Conservation (phyloP, 2,329 filamentous ascomycete genomes). For the Dactylellina drechsleri region DNA sequence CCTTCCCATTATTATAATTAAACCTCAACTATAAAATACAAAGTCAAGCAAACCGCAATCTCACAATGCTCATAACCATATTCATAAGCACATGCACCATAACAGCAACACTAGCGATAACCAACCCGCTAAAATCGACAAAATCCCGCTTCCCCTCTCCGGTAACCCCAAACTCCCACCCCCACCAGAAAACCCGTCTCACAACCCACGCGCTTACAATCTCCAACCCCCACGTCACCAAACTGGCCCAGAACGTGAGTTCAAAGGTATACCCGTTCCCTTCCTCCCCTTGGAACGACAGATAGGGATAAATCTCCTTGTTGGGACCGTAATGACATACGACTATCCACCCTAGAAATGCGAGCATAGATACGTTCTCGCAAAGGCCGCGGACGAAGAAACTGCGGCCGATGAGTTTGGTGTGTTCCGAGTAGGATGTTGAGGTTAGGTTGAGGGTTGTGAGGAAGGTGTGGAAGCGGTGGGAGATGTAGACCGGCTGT, state of each 20-base stretch:
- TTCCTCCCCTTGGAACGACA: constrained; percentile 69
- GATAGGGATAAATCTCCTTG: constrained; percentile 75
- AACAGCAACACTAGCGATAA: constrained; percentile 68
- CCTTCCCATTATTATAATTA: not conserved
- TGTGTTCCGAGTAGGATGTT: constrained; percentile 72
- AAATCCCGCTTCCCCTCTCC: constrained; percentile 73
- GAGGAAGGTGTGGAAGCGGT: constrained; percentile 69
- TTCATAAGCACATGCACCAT: constrained; percentile 76
- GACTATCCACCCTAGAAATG: constrained; percentile 73
- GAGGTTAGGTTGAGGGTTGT: constrained; percentile 68
- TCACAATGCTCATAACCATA: constrained; percentile 76
- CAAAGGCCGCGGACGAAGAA: constrained; percentile 75
- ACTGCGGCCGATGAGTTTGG: constrained; percentile 73
- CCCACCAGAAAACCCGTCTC: constrained; percentile 68
- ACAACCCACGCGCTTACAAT: constrained; percentile 71
- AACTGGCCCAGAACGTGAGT: constrained; percentile 72
- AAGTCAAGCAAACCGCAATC: constrained; percentile 67
- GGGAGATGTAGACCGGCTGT: constrained; percentile 73
- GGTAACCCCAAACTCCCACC: constrained; percentile 72
- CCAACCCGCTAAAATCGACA: constrained; percentile 73
- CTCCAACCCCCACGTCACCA: constrained; percentile 75
- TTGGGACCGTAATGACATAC: constrained; percentile 75
- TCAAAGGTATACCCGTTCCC: constrained; percentile 69
- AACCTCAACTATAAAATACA: not conserved
- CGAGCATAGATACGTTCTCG: constrained; percentile 75